Evolutionary conservation across 768 basidiomycete genomes (phyloP).

Genomic region (Amanita molliuscula): DNA sequence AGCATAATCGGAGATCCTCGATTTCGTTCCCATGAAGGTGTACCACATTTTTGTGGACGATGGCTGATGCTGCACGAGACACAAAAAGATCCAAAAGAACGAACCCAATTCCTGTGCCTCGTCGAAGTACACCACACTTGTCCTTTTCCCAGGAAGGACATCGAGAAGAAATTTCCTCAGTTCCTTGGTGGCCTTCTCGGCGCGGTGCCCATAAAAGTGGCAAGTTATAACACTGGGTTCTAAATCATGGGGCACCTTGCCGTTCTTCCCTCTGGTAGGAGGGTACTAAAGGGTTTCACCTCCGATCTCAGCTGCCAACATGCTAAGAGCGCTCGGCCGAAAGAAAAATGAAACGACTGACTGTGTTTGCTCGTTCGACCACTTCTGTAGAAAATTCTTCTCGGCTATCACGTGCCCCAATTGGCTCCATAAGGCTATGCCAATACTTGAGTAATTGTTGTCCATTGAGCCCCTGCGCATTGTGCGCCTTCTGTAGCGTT

Average conservation of each 20-base stretch:
- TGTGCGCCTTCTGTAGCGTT: neutral
- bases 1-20: constrained; percentile 6
- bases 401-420: neutral
- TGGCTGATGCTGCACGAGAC: constrained; percentile 7
- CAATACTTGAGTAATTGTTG: neutral
- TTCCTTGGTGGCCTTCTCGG: neutral
- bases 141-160: neutral
- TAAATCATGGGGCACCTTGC: neutral
- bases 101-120: constrained; percentile 9
- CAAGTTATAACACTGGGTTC: neutral
- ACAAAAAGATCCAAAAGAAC: constrained; percentile 8
- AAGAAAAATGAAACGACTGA: neutral
- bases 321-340: neutral
- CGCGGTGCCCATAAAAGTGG: neutral
- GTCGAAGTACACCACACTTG: constrained; percentile 12
- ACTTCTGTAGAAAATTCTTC: neutral
- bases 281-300: neutral
- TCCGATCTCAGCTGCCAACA: neutral
- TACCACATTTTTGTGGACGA: constrained; percentile 8
- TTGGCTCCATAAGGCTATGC: neutral
- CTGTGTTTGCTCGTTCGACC: neutral
- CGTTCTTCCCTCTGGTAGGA: neutral
- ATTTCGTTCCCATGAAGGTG: constrained; percentile 9
- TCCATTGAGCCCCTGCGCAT: neutral
- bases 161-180: neutral